phyloP scores from a whole-genome alignment of 2,329 filamentous ascomycete species.

The Hypoxylon sp. region DNA sequence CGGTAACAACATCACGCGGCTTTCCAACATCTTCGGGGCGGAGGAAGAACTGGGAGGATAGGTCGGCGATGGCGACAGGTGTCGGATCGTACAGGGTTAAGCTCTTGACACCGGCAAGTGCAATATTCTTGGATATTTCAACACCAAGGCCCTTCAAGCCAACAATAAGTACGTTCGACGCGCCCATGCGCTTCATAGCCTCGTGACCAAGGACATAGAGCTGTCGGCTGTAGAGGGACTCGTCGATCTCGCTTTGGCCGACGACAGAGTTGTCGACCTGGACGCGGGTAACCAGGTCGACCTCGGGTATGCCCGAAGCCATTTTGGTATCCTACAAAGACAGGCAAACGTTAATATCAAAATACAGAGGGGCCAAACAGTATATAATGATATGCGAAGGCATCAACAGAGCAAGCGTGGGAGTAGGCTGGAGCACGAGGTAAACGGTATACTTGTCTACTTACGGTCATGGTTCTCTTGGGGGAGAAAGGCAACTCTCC shows the following conservation, averaged over 20 bases:
- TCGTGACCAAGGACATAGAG: conserved; percentile 80
- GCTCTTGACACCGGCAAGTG: conserved; percentile 97
- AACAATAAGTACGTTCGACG: conserved; percentile 92
- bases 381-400: conserved; percentile 4
- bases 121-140: conserved; percentile 98
- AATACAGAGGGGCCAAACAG: background rate
- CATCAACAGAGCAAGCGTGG: background rate
- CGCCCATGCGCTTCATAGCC: conserved; percentile 99
- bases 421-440: background rate
- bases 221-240: conserved; percentile 81
- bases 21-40: conserved; percentile 90
- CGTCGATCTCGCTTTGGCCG: conserved; percentile 74
- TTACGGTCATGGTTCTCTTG: conserved; percentile 74
- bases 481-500: conserved; percentile 70
- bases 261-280: conserved; percentile 74
- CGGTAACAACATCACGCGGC: conserved; percentile 87
- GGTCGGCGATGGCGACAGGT: conserved; percentile 85
- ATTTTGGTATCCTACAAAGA: conserved; percentile 65
- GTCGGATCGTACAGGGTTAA: conserved; percentile 92
- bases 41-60: conserved; percentile 98
- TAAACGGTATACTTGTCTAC: conserved; percentile 51
- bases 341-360: conserved; percentile 28
- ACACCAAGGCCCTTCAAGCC: conserved; percentile 95
- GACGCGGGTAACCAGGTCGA: conserved; percentile 75
- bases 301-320: conserved; percentile 60